Base-by-base conservation (phyloP, 345 rosid species). In the Moringa oleifera region DNA sequence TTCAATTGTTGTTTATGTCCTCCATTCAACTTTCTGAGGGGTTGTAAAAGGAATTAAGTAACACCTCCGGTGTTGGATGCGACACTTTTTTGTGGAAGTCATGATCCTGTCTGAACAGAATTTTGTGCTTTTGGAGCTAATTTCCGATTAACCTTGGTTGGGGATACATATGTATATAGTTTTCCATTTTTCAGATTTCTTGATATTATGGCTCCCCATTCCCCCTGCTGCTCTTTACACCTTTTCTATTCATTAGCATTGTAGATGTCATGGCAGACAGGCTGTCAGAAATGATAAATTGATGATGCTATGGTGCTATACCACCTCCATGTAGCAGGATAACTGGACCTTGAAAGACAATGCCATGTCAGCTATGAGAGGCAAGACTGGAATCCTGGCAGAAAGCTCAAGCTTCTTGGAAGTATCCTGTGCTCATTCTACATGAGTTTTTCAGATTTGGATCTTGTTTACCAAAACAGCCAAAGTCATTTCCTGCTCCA, bases 41-140 rank as follows among this genome's bases (percentile, higher is more conserved):
- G 21, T 37, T 50, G 11, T 25, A 20, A 53, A 41, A 41, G 12
- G 8, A 45, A 63, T 54, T 24, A 61, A 55, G 51, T 18, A 23
- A 21, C 53, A 55, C 51, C 63, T 59, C 51, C 28, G 16, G 50
- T 36, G n/a, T n/a, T 1, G 67, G 66, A 57, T 51, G 55, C 55
- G 67, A 25, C 75, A 49, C 65, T 15, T 41, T 54, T 68, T 65
- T 51, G 23, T 9, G 31, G 52, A 51, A 71, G 63, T 20, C 56
- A 66, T 62, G 15, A 24, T 37, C 47, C 47, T 5, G 1, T 19
- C 15, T 20, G 18, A 1, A 41, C 12, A 61, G 53, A 18, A 37
- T n/a, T 46, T 51, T 56, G 37, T 63, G 11, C n/a, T 68, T 18
- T 36, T 16, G 62, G 53, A 31, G 51, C 20, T 60, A 17, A 12